Evolutionary conservation across 495 filamentous ascomycete species (phyloP), one percentile per base, ranked within the genome.

Genomic region (Penicillium cinerascens): DNA sequence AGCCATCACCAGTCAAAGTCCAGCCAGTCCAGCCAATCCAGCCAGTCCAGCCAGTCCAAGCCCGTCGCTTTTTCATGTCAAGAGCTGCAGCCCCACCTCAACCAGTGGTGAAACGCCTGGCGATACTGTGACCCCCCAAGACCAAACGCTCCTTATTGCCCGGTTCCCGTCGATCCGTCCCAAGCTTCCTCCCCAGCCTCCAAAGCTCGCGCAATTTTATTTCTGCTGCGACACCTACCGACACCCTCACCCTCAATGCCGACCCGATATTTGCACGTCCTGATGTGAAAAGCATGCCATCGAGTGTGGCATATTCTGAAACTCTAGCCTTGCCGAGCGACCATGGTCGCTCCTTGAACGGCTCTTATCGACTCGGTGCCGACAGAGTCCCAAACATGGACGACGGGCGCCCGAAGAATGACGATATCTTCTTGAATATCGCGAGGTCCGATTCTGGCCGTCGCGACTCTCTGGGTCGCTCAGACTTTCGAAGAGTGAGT

Each of bases 401-500:
- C 45, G 68, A 73, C 11, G 49, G 60, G 33, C 64, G 67, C 21
- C 65, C 66, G 8, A 69, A 67, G 44, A 75, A 72, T 48, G 83
- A 84, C 46, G 84, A 87, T 67, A 63, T 87, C 20, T 87, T 87
- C 60, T 61, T 87, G 46, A 80, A 83, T 51, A 80, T 87, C 51
- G 84, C 84, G 11, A 76, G 76, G 49, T 67, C 76, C 2, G 81
- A 83, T 54, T 78, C 73, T 13, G 65, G 60, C 23, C 70, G 71
- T 52, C 73, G 72, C 49, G 72, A 79, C 42, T 71, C 68, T 26
- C 55, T 70, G n/a, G 72, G 69, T 18, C 69, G 74, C 13, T 72
- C 75, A 23, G 75, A 77, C 51, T 68, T 77, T 48, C 70, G 79
- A 65, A 60, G 78, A 58, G 78, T 82, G 59, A 74, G 77, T 77